Evolutionary conservation across 2,329 filamentous ascomycete species (phyloP).

Genomic region (Calycina herbarum): DNA sequence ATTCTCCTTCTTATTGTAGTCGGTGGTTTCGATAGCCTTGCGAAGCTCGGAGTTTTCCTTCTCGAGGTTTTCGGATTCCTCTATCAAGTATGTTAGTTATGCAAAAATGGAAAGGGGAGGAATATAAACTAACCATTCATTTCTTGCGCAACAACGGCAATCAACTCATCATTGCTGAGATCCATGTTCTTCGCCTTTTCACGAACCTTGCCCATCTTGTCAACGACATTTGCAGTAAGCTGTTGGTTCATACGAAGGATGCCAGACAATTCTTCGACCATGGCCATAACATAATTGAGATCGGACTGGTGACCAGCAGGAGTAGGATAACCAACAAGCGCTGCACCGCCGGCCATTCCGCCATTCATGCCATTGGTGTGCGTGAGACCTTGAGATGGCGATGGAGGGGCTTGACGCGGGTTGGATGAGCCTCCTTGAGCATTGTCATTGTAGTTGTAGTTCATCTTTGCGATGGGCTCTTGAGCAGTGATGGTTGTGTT

Average conservation of each 20-base stretch:
- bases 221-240: constrained; percentile 63
- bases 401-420: constrained; percentile 36
- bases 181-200: constrained; percentile 53
- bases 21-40: constrained; percentile 62
- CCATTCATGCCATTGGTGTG: constrained; percentile 39
- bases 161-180: constrained; percentile 58
- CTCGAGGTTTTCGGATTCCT: constrained; percentile 60
- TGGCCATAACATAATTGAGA: constrained; percentile 66
- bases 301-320: constrained; percentile 69
- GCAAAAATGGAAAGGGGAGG: neutral
- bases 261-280: constrained; percentile 63
- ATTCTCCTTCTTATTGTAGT: constrained; percentile 61
- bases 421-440: constrained; percentile 23
- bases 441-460: constrained; percentile 22
- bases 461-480: constrained; percentile 8
- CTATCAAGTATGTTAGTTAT: constrained; percentile 39
- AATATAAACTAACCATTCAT: constrained; percentile 49
- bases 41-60: constrained; percentile 60
- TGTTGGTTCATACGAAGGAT: constrained; percentile 46
- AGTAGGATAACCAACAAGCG: constrained; percentile 46
- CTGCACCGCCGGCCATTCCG: constrained; percentile 25
- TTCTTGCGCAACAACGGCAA: constrained; percentile 55
- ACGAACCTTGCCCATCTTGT: constrained; percentile 61
- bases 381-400: constrained; percentile 33
- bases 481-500: neutral